Evolutionary conservation across 2,329 filamentous ascomycete species (phyloP), one percentile per base, ranked within the genome.

Genomic region (Colletotrichum filicis): DNA sequence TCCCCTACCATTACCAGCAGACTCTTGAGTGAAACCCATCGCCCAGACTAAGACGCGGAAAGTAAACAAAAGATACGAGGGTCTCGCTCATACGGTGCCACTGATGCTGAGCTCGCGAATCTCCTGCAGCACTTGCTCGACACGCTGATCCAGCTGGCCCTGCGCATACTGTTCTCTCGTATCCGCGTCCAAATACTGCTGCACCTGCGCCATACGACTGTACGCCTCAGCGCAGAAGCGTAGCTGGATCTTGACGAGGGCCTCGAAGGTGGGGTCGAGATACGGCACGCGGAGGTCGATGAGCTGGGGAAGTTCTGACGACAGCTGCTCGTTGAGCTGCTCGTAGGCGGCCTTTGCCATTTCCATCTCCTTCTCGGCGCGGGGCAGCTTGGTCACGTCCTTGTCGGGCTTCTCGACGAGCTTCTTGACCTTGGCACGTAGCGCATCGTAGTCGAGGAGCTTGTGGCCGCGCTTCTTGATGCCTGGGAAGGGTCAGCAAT

Each of bases 391-490:
- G 65, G 94, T 96, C 16, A 95, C 94, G 81, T 99, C 97, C 88
- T 99, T 99, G 88, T 99, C 97, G 59, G 97, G 97, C 87, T 99
- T 98, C 84, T 99, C 97, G 66, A 94, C 95, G 52, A 99, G 91
- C 83, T 95, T 96, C 89, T 98, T 98, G 79, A 99, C 97, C 83
- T 97, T 97, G 76, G 95, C 95, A 75, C 97, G 94, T 84, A 98
- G 92, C 22, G 95, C 92, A 82, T 99, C 97, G 87, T 99, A 99
- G 85, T 99, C 97, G 77, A 98, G 94, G 70, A 98, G 93, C 85
- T 99, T 99, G 89, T 99, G 94, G 79, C 97, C 94, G 79, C 97
- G 94, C 87, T 99, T 99, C 87, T 98, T 99, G 85, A 99, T 98
- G 84, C 91, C 91, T 93, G 76, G 55, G 61, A 30, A 19, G 5